A percentile compares a stretch with the other conserved stretches of the same genome.
These are phyloP conservation scores for Cyclotella choctawhatcheeana DNA, from an alignment of 108 stramenopile species.

Conservation along the genomic window DNA sequence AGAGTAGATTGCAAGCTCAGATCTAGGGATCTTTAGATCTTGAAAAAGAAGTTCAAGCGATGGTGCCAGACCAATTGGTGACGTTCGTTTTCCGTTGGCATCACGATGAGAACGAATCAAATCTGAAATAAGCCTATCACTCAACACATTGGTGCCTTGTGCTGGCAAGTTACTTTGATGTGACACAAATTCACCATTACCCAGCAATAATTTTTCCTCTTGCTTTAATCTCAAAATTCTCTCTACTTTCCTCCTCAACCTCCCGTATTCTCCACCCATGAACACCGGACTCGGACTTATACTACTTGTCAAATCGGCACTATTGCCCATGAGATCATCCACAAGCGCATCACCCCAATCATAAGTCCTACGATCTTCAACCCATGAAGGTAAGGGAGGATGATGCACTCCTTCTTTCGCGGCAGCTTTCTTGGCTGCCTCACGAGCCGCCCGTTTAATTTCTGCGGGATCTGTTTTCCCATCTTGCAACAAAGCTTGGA, in stretches of 20 bases:
- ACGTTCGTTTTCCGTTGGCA: slow-evolving; percentile 63
- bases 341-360: slow-evolving; percentile 74
- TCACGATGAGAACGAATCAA: slow-evolving; percentile 81
- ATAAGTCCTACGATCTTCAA: slow-evolving; percentile 62
- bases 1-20: slow-evolving; percentile 66
- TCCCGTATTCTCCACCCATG: slow-evolving; percentile 62
- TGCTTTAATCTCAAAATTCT: slow-evolving; percentile 29
- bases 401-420: slow-evolving; percentile 33
- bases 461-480: slow-evolving; percentile 19
- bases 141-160: slow-evolving; percentile 7
- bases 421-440: slow-evolving; percentile 49
- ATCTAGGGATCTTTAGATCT: slow-evolving; percentile 69
- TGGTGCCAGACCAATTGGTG: slow-evolving; percentile 73
- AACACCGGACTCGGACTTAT: slow-evolving; percentile 75
- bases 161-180: not conserved
- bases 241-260: slow-evolving; percentile 58
- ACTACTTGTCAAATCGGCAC: slow-evolving; percentile 64
- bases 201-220: slow-evolving; percentile 34
- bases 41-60: slow-evolving; percentile 63
- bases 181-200: not conserved
- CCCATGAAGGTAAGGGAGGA: slow-evolving; percentile 41
- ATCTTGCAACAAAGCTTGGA: slow-evolving; percentile 22
- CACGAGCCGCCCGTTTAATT: slow-evolving; percentile 28
- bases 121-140: slow-evolving; percentile 74
- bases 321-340: slow-evolving; percentile 85